Evolutionary conservation across 352 stramenopile species (phyloP).

Genomic region (Pelagophyceae sp.): DNA sequence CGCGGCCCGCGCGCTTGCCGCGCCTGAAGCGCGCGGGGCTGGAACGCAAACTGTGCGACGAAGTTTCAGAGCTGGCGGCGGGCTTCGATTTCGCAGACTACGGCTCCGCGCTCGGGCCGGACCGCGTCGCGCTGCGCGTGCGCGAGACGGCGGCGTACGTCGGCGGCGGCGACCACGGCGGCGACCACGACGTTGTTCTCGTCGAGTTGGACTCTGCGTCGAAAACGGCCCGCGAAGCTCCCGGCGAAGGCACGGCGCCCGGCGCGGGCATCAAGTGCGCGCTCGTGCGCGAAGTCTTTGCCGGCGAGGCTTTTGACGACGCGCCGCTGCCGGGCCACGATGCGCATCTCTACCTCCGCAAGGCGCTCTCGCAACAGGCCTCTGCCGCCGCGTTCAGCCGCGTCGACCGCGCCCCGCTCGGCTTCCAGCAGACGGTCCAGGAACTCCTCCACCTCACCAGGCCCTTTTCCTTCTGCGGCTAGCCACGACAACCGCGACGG

Average conservation of each 20-base stretch:
- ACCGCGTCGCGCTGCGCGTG: neutral
- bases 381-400: neutral
- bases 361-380: neutral
- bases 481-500: too few species aligned
- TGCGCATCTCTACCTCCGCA: neutral
- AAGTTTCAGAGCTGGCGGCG: neutral
- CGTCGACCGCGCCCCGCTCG: neutral
- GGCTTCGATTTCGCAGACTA: neutral
- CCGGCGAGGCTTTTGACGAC: neutral
- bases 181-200: neutral
- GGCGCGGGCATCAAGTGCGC: neutral
- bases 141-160: conserved; percentile 4
- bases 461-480: conserved; percentile 15
- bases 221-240: neutral
- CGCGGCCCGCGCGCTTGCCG: too few species aligned
- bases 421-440: conserved; percentile 15
- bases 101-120: neutral
- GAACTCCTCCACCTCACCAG: conserved; percentile 13
- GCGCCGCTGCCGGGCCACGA: neutral
- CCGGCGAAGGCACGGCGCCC: neutral
- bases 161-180: neutral
- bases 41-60: conserved; percentile 5
- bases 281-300: neutral
- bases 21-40: neutral
- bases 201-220: conserved; percentile 1